These are phyloP conservation scores for Phialophora verrucosa DNA, from an alignment of 2,329 filamentous ascomycete species.

Conservation along the genomic window DNA sequence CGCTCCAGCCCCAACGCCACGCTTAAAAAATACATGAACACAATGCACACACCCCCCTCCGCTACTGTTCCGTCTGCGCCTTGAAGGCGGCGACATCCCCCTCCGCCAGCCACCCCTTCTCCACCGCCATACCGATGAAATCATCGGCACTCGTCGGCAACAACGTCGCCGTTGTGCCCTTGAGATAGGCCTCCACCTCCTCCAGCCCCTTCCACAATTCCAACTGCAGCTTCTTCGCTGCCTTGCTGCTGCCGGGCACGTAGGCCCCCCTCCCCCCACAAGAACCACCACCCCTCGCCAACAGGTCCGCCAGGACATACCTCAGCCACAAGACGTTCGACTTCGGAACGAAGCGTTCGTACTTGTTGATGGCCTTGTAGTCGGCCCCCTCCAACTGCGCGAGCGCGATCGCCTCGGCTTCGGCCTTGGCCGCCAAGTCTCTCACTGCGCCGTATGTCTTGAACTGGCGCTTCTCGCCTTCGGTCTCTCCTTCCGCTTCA, in stretches of 20 bases:
- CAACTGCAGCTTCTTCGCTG: slow-evolving; percentile 35
- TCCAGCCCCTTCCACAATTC: slow-evolving; percentile 33
- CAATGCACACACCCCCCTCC: slow-evolving; percentile 30
- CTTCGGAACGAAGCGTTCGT: slow-evolving; percentile 62
- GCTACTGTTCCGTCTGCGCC: slow-evolving; percentile 33
- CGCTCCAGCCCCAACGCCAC: slow-evolving; percentile 46
- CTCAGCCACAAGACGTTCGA: slow-evolving; percentile 70
- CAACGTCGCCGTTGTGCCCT: slow-evolving; percentile 18
- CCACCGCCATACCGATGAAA: slow-evolving; percentile 29
- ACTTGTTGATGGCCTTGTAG: slow-evolving; percentile 49
- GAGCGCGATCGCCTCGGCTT: slow-evolving; percentile 38
- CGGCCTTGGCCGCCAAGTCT: slow-evolving; percentile 23
- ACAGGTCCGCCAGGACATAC: slow-evolving; percentile 63
- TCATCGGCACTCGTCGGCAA: slow-evolving; percentile 31
- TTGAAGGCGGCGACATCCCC: slow-evolving; percentile 37
- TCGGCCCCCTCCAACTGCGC: slow-evolving; percentile 43
- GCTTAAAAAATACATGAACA: slow-evolving; percentile 52
- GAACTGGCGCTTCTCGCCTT: slow-evolving; percentile 26
- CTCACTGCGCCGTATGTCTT: slow-evolving; percentile 29
- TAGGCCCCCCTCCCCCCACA: slow-evolving; percentile 19
- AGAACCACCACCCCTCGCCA: slow-evolving; percentile 40
- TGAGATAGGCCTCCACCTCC: slow-evolving; percentile 27
- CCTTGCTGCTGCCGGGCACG: slow-evolving; percentile 28
- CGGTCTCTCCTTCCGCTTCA: slow-evolving; percentile 18
- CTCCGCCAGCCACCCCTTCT: slow-evolving; percentile 30